These are phyloP conservation scores for Gracilaria domingensis DNA, from an alignment of 23 red algal genomes.

Conservation along the genomic window DNA sequence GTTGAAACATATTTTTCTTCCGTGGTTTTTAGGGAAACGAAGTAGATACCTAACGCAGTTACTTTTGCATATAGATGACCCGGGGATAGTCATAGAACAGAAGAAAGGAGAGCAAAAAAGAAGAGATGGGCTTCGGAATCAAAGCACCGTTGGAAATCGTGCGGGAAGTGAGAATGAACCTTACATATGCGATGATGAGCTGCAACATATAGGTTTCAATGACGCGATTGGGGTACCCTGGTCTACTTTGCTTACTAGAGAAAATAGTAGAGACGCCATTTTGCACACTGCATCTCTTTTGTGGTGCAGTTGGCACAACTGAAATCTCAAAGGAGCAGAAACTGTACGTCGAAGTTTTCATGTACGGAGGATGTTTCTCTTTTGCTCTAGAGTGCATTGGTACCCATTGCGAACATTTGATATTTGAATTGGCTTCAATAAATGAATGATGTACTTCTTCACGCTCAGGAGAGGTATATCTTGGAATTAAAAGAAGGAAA, in stretches of 20 bases:
- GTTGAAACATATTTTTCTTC: constrained; percentile 28
- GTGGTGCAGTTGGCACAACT: neutral
- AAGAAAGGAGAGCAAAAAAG: constrained; percentile 30
- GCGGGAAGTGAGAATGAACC: neutral
- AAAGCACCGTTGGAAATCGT: too few relatives aligned
- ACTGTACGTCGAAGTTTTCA: neutral
- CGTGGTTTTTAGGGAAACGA: constrained; percentile 3
- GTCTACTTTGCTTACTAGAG: neutral
- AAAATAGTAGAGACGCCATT: neutral
- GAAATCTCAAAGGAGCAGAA: neutral
- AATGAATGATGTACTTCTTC: neutral
- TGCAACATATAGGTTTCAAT: neutral
- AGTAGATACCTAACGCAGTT: constrained; percentile 2
- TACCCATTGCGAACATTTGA: neutral
- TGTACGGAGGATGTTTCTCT: neutral
- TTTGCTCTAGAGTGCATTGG: neutral
- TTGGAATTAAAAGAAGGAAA: too few relatives aligned
- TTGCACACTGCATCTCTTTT: neutral
- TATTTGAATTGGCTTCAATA: neutral
- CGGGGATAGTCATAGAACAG: neutral
- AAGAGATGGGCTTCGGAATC: neutral
- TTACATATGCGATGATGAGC: neutral
- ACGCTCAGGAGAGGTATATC: too few relatives aligned
- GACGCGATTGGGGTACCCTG: neutral
- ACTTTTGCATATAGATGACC: constrained; percentile 34